phyloP scores from a whole-genome alignment of 2,329 filamentous ascomycete genomes.

The Fusarium ramigenum region DNA sequence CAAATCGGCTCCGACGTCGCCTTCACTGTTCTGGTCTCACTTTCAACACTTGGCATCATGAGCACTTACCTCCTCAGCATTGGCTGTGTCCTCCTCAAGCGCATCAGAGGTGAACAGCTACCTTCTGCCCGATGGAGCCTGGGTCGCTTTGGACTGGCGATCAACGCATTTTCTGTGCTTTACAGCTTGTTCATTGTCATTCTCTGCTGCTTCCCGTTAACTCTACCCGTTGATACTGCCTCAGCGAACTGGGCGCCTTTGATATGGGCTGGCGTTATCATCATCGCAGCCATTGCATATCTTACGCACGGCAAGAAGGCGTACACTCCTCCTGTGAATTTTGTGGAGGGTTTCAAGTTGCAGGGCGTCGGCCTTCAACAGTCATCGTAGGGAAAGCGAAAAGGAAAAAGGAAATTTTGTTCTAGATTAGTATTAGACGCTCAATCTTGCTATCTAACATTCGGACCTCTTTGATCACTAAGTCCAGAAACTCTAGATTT shows the following conservation, averaged over 20 bases:
- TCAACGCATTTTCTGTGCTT: slow-evolving; percentile 20
- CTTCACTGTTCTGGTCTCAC: slow-evolving; percentile 11
- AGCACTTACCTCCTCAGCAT: slow-evolving; percentile 24
- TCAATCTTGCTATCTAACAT: too few relatives aligned
- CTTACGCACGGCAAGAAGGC: neutral
- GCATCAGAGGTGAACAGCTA: slow-evolving; percentile 12
- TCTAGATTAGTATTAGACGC: too few relatives aligned
- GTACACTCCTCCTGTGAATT: slow-evolving; percentile 21
- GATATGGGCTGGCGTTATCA: slow-evolving; percentile 21
- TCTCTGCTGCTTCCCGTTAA: slow-evolving; percentile 23
- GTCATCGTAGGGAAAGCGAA: neutral
- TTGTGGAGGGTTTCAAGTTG: slow-evolving; percentile 16
- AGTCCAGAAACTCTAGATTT: too few relatives aligned
- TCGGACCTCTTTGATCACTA: too few relatives aligned
- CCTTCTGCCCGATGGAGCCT: slow-evolving; percentile 21
- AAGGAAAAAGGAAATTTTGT: too few relatives aligned
- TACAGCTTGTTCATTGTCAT: slow-evolving; percentile 28
- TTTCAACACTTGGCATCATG: slow-evolving; percentile 25
- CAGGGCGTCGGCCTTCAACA: slow-evolving; percentile 11
- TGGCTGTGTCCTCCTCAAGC: slow-evolving; percentile 22
- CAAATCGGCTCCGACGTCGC: slow-evolving; percentile 22
- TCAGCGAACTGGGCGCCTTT: slow-evolving; percentile 24
- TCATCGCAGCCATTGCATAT: slow-evolving; percentile 12
- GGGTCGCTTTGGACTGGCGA: slow-evolving; percentile 1
- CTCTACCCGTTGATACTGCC: slow-evolving; percentile 5